Evolutionary conservation across 2,329 filamentous ascomycete genomes (phyloP).

Genomic region (Cladosporium sp.): DNA sequence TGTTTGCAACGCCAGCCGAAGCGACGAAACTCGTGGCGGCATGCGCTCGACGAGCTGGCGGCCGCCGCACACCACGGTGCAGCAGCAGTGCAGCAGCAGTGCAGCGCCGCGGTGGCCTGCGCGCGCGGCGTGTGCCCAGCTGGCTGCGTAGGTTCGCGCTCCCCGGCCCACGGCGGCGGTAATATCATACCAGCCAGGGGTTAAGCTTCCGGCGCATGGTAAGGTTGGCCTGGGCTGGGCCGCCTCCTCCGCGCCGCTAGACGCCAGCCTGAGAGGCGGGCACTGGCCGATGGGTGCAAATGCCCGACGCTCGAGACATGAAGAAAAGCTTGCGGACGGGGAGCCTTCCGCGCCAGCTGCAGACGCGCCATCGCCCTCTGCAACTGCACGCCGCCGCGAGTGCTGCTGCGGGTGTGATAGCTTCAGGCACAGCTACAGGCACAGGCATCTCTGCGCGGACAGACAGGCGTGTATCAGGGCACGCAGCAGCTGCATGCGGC

Average conservation of each 20-base stretch:
- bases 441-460: too few relatives aligned
- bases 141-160: not conserved
- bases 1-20: not conserved
- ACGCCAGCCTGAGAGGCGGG: not conserved
- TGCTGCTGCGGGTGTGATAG: not conserved
- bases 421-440: too few relatives aligned
- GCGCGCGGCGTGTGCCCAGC: not conserved
- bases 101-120: not conserved
- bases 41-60: not conserved
- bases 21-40: too few relatives aligned
- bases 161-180: not conserved
- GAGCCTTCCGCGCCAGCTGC: too few relatives aligned
- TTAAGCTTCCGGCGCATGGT: constrained; percentile 6
- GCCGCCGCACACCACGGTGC: not conserved
- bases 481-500: not conserved
- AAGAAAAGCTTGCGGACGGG: constrained; percentile 7
- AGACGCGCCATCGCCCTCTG: not conserved
- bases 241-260: constrained; percentile 8
- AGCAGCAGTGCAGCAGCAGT: not conserved
- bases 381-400: not conserved
- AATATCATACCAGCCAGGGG: constrained; percentile 11
- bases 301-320: constrained; percentile 1
- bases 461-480: not conserved
- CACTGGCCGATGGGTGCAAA: not conserved
- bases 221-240: constrained; percentile 6